These are phyloP conservation scores for Oemleria cerasiformis DNA, from an alignment of 306 rosid genomes.

Conservation along the genomic window DNA sequence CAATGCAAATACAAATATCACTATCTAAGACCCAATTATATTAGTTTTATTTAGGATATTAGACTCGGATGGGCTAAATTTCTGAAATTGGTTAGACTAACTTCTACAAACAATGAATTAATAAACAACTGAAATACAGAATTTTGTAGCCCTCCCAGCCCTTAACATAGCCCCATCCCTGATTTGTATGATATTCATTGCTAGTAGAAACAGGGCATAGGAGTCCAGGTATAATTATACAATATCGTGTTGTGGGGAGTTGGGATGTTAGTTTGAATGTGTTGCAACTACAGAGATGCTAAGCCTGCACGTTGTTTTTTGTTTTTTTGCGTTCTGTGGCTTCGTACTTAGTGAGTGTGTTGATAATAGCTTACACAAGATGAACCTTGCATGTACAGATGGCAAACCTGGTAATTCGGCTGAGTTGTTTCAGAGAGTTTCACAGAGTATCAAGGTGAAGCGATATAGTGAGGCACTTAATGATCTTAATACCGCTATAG, in stretches of 20 bases:
- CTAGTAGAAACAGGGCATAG: background rate
- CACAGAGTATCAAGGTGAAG: constrained; percentile 74
- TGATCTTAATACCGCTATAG: constrained; percentile 95
- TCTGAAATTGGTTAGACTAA: too few species aligned
- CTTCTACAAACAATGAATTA: too few species aligned
- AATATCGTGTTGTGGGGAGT: constrained; percentile 2
- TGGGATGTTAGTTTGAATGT: constrained; percentile 5
- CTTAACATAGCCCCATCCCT: too few species aligned
- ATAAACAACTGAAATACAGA: too few species aligned
- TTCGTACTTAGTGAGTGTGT: constrained; percentile 3
- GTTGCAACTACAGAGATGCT: background rate
- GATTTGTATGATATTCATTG: background rate
- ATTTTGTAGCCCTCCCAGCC: too few species aligned
- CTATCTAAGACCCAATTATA: too few species aligned
- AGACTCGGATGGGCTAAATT: too few species aligned
- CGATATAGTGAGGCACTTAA: constrained; percentile 84
- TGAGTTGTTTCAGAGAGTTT: constrained; percentile 75
- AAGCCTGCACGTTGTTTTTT: background rate
- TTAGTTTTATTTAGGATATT: too few species aligned
- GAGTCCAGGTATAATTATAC: constrained; percentile 2
- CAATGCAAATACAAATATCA: too few species aligned
- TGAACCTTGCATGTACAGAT: constrained; percentile 37
- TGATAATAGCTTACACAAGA: background rate
- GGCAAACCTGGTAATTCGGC: constrained; percentile 70
- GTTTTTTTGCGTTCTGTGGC: constrained; percentile 11